Base-by-base conservation (phyloP, 164 flowering plant species). In the Umbellularia californica region DNA sequence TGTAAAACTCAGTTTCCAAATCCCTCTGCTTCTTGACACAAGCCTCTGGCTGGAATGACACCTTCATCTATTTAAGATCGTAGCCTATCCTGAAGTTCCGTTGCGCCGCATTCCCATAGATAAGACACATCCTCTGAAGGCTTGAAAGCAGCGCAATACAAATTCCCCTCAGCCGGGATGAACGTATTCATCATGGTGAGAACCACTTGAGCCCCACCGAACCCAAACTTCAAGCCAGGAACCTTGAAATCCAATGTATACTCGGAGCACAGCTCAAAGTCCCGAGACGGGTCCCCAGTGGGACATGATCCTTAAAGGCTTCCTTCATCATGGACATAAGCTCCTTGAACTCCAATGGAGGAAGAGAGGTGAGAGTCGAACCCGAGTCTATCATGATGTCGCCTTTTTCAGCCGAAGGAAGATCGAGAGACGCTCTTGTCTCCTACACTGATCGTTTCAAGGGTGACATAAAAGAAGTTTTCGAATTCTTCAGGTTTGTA, bases 361-460 rank as follows among this genome's bases (percentile, higher is more conserved):
- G 83, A 0, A 88, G 72, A 0, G 77, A 4, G 0, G 88, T 87
- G 23, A 88, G 52, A 0, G 92, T 84, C 0, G 91, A 87, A 0
- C 96, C 93, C 0, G 90, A 88, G 71, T 91, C 96, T 1, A 91
- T 82, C 62, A 91, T 85, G 24, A 88, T 88, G 70, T 86, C 87
- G 0, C 87, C 91, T 0, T 73, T 70, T 1, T 72, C 77, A 15
- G 14, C 66, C 1, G 20, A 2, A 14, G 71, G 71, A n/a, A 33
- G 24, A n/a, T n/a, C n/a, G n/a, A 33, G 2, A 25, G 2, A 85
- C 2, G 28, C 58, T 80, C 5, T 70, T 69, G 11, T 27, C 30
- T 19, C 90, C 92, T 11, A 89, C 87, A 12, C 76, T 81, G 5
- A 91, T 52, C 0, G 76, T 77, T 63, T 90, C 84, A 0, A 91